Conservation (phyloP, 176 grass and related monocot species). For the Aechmea fasciata region DNA sequence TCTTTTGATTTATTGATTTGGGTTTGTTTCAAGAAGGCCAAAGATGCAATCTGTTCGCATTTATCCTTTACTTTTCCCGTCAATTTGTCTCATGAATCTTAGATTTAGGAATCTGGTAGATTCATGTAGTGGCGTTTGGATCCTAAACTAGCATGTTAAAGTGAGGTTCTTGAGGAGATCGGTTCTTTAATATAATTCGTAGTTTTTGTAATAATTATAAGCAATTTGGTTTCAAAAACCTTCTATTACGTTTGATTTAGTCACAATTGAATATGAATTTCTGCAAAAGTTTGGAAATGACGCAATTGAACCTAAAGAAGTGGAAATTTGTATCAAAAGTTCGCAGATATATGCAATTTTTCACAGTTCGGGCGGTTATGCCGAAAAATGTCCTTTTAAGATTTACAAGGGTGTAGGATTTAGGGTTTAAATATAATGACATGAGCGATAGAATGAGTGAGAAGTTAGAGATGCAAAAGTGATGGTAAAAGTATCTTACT, state of each 20-base stretch:
- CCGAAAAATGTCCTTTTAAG: no score
- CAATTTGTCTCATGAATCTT: neutral
- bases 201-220: neutral
- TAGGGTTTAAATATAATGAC: no score
- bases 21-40: neutral
- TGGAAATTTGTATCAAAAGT: no score
- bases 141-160: neutral
- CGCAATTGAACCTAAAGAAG: no score
- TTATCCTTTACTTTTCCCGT: neutral
- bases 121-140: neutral
- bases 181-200: neutral
- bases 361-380: no score
- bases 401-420: no score
- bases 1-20: neutral
- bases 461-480: no score
- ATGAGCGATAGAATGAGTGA: no score
- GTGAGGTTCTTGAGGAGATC: neutral
- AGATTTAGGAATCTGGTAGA: neutral
- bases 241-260: neutral
- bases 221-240: neutral
- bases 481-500: no score
- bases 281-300: no score
- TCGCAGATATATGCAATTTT: no score
- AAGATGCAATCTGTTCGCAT: neutral
- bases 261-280: no score